These are phyloP conservation scores for Rubroboletus satanas DNA, from an alignment of 768 basidiomycete genomes.

Conservation along the genomic window DNA sequence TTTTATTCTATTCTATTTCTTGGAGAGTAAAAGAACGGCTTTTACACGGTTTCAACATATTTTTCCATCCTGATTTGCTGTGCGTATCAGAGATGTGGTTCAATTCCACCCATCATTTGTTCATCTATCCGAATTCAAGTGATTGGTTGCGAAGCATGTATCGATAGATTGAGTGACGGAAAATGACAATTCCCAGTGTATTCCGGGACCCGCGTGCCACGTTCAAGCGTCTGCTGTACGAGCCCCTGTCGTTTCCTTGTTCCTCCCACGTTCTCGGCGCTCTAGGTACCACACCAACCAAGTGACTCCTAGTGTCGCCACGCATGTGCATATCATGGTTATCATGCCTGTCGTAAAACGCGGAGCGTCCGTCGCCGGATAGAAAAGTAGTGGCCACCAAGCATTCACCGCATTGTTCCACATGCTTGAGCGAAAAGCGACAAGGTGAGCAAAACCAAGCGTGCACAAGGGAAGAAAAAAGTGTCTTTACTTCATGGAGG, in stretches of 20 bases:
- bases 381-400: conserved; percentile 69
- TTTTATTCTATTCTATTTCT: background rate
- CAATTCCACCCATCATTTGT: conserved; percentile 1
- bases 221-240: background rate
- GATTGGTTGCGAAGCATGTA: conserved; percentile 8
- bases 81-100: conserved; percentile 11
- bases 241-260: background rate
- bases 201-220: background rate
- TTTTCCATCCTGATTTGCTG: conserved; percentile 14
- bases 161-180: conserved; percentile 5
- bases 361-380: conserved; percentile 71
- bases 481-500: conserved; percentile 63
- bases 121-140: conserved; percentile 3
- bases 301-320: conserved; percentile 54
- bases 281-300: conserved; percentile 57
- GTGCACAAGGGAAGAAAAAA: background rate
- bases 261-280: conserved; percentile 27
- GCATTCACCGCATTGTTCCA: conserved; percentile 68
- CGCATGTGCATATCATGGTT: conserved; percentile 57
- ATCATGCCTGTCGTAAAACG: conserved; percentile 65
- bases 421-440: conserved; percentile 42
- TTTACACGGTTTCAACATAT: background rate
- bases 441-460: background rate
- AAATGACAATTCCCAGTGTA: background rate
- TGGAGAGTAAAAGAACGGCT: background rate